Conservation (phyloP, 2,329 filamentous ascomycete genomes). For the Blastomyces percursus region DNA sequence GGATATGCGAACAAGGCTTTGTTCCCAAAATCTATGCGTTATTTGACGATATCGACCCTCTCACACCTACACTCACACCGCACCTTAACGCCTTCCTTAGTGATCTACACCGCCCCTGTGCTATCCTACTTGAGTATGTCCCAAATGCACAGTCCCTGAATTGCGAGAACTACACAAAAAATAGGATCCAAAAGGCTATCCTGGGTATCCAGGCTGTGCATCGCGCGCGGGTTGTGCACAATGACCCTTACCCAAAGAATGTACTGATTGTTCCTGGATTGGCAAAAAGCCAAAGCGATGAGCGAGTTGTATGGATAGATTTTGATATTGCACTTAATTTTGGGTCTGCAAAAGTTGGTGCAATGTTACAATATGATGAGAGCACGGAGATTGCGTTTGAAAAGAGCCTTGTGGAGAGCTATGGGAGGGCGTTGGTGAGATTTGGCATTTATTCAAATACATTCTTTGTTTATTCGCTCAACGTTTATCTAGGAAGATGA, state of each 20-base stretch:
- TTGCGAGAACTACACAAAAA: background rate
- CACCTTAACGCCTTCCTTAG: background rate
- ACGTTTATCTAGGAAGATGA: background rate
- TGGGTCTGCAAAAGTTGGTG: background rate
- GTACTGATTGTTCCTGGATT: conserved; percentile 9
- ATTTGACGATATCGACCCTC: no score
- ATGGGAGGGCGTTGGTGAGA: background rate
- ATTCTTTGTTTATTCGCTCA: background rate
- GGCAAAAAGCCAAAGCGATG: conserved; percentile 5
- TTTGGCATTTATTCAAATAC: background rate
- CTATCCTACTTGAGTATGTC: background rate
- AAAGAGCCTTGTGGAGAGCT: background rate
- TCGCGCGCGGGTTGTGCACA: background rate
- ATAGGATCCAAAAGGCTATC: background rate
- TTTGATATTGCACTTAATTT: background rate
- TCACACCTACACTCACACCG: no score
- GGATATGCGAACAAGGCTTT: background rate
- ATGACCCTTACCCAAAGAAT: background rate
- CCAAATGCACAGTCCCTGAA: background rate
- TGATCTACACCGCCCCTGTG: background rate
- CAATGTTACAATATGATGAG: background rate
- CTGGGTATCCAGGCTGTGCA: background rate
- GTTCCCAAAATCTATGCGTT: no score
- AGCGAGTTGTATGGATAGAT: conserved; percentile 12
- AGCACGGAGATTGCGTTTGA: background rate